phyloP scores from a whole-genome alignment of 805 yeast species.

The Yarrowia bubula region DNA sequence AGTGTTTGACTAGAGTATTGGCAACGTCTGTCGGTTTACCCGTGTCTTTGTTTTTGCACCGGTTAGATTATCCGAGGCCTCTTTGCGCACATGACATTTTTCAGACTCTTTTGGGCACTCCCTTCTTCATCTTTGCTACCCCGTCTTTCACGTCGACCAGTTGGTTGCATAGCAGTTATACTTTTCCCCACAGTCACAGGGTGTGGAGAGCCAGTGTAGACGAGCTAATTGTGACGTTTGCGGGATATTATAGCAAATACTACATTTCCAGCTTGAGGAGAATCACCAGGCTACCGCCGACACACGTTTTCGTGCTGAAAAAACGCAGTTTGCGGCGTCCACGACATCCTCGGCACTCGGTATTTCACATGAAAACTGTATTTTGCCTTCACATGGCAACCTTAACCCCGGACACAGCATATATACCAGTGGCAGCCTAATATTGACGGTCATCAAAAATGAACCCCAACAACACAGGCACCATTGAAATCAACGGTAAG shows the following conservation, averaged over 20 bases:
- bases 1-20: too few relatives aligned
- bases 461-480: conserved; percentile 23
- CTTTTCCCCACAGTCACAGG: conserved; percentile 26
- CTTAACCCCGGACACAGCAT: conserved; percentile 12
- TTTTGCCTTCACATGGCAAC: neutral
- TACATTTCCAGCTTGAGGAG: too few relatives aligned
- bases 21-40: too few relatives aligned
- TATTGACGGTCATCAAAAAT: neutral
- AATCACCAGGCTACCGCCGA: too few relatives aligned
- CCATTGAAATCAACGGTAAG: conserved; percentile 26
- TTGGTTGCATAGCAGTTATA: neutral
- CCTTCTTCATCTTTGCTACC: neutral
- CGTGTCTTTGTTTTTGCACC: too few relatives aligned
- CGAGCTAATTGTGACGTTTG: neutral
- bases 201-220: neutral
- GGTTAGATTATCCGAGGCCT: neutral
- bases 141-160: conserved; percentile 4
- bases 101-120: neutral
- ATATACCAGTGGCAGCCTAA: neutral
- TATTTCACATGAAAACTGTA: conserved; percentile 16
- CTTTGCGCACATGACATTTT: neutral
- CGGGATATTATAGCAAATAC: neutral
- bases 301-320: neutral
- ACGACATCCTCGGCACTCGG: conserved; percentile 18
- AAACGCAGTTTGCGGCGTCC: neutral